A percentile compares a stretch with the other conserved stretches of the same genome.
These are phyloP conservation scores for Leonotis leonurus DNA, from an alignment of 257 asterid species.

Conservation along the genomic window DNA sequence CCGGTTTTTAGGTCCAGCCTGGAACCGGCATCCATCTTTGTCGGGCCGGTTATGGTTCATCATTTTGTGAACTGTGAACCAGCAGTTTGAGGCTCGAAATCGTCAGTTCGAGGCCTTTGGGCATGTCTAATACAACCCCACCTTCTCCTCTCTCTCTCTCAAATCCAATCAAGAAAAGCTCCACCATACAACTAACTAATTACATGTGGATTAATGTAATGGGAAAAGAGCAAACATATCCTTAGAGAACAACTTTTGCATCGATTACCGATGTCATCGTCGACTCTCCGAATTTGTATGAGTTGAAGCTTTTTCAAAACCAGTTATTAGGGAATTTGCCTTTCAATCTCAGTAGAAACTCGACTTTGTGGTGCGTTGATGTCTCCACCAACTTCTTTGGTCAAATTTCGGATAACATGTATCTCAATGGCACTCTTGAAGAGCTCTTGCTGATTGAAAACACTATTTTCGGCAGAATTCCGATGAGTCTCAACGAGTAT, in stretches of 20 bases:
- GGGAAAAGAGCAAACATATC: no score
- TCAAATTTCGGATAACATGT: slow-evolving; percentile 47
- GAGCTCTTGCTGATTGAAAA: slow-evolving; percentile 59
- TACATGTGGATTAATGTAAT: no score
- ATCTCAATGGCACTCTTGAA: slow-evolving; percentile 41
- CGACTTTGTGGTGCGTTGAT: slow-evolving; percentile 69
- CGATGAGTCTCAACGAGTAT: slow-evolving; percentile 53
- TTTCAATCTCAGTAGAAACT: slow-evolving; percentile 50
- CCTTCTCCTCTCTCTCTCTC: no score
- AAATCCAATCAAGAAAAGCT: no score
- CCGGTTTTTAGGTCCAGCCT: no score
- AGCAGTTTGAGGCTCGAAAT: no score
- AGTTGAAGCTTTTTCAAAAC: slow-evolving; percentile 61
- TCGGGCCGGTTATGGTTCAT: no score
- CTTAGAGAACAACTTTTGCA: slow-evolving; percentile 54
- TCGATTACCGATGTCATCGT: slow-evolving; percentile 55
- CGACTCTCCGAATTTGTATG: slow-evolving; percentile 63
- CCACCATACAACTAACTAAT: no score
- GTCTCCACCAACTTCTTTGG: slow-evolving; percentile 61
- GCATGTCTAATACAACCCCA: no score
- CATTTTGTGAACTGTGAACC: no score
- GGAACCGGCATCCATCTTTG: no score
- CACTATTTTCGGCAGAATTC: slow-evolving; percentile 60
- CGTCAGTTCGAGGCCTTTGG: no score
- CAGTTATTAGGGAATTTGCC: slow-evolving; percentile 47